These are phyloP conservation scores for Sugiyamaella marilandica DNA, from an alignment of 805 yeast genomes.

Conservation along the genomic window DNA sequence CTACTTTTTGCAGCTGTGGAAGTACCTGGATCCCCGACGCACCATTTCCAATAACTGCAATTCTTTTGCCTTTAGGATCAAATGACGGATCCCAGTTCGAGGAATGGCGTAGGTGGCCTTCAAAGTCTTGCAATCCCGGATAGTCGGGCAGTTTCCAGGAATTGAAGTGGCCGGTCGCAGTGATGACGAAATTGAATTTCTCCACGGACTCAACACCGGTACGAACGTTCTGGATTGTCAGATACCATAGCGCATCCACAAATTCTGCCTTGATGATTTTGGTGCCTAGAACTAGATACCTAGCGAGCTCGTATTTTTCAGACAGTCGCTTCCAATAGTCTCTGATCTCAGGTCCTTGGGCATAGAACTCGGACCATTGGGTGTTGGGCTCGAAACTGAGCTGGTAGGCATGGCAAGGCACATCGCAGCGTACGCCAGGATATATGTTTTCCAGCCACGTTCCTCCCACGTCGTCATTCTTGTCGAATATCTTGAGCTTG, in stretches of 20 bases:
- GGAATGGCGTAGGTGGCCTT: conserved; percentile 31
- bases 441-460: conserved; percentile 23
- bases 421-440: conserved; percentile 27
- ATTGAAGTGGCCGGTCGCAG: conserved; percentile 28
- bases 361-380: conserved; percentile 26
- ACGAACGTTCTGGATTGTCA: conserved; percentile 1
- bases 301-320: conserved; percentile 22
- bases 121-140: conserved; percentile 27
- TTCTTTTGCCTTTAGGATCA: conserved; percentile 20
- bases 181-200: conserved; percentile 24
- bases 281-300: conserved; percentile 20
- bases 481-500: conserved; percentile 23
- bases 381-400: conserved; percentile 28
- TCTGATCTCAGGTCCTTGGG: conserved; percentile 24
- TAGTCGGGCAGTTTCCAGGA: conserved; percentile 29
- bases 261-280: conserved; percentile 21
- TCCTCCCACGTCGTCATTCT: conserved; percentile 19
- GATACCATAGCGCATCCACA: conserved; percentile 12
- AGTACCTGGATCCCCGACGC: conserved; percentile 11
- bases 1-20: conserved; percentile 10
- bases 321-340: conserved; percentile 25
- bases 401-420: conserved; percentile 30
- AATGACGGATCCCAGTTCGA: conserved; percentile 31
- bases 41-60: conserved; percentile 23
- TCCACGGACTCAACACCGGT: conserved; percentile 18